phyloP scores from a whole-genome alignment of 148 eudicot genomes.

The Gaultheria prostrata region DNA sequence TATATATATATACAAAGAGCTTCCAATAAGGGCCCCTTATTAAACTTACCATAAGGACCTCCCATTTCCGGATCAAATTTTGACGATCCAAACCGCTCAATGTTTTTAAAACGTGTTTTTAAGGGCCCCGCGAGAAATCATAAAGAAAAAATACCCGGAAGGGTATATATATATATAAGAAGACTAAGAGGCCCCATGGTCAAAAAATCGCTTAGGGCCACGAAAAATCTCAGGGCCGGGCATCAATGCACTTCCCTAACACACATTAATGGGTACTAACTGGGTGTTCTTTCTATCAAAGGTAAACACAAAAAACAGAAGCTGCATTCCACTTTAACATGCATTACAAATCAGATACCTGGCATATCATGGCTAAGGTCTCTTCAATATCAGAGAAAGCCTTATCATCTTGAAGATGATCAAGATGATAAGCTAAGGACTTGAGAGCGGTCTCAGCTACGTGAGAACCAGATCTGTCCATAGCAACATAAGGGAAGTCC shows the following conservation, averaged over 20 bases:
- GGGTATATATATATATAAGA: too few species aligned
- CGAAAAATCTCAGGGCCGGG: too few species aligned
- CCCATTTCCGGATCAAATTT: too few species aligned
- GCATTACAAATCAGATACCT: conserved; percentile 39
- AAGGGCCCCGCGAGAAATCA: too few species aligned
- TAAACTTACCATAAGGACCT: too few species aligned
- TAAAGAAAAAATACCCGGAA: too few species aligned
- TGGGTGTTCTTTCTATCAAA: not conserved
- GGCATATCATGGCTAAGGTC: conserved; percentile 58
- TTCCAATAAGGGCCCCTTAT: too few species aligned
- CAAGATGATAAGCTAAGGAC: conserved; percentile 59
- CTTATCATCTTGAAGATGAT: conserved; percentile 47
- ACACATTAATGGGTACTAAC: not conserved
- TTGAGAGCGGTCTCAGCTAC: conserved; percentile 91
- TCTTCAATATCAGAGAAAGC: conserved; percentile 52
- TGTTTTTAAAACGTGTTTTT: too few species aligned
- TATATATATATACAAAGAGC: too few species aligned
- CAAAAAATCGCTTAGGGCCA: too few species aligned
- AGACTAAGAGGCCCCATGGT: too few species aligned
- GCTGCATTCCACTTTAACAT: not conserved
- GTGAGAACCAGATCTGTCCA: conserved; percentile 85
- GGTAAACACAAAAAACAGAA: not conserved
- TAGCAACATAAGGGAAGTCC: conserved; percentile 59
- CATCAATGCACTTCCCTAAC: not conserved
- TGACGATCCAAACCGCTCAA: too few species aligned